Base-by-base conservation (phyloP, 2,329 filamentous ascomycete genomes). In the Trichoderma sp. region DNA sequence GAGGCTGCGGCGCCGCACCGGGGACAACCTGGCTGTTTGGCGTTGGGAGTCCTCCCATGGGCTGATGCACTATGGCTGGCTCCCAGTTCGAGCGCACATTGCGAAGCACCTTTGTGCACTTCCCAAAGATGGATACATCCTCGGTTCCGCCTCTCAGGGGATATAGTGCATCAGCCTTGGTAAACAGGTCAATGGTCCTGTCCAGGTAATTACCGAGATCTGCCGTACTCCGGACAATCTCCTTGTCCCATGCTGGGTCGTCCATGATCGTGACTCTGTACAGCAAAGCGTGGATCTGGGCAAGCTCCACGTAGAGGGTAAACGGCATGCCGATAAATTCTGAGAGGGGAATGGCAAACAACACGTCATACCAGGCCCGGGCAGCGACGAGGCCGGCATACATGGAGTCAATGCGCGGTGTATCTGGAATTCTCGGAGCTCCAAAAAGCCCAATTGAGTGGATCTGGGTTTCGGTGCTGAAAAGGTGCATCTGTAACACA, bases 231-330 rank as follows among this genome's bases (percentile, higher is more conserved):
- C 75, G 75, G 6, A 82, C 74, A 1, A 77, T 68, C 4, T 76
- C 74, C 64, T 77, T 78, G 67, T 83, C 80, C 81, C 80, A 83
- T 6, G 74, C 77, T 2, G 78, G 78, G 17, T 79, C 77, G 8
- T 82, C 79, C 4, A 78, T 73, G 1, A 76, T 78, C 2, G 78
- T 78, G 25, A 83, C 77, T 7, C 76, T 74, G 70, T 81, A 82
- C 7, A 83, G 72, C 2, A 76, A 72, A 8, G 80, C 72, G 25
- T 81, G 74, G 54, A 76, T 74, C 15, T 80, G 78, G 2, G 77
- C 76, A 5, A 81, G 70, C 52, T 78, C 75, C 8, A 77, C 73
- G 45, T 78, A 78, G 15, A 78, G 68, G 6, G 72, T 69, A 45
- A 82, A 77, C 0, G 80, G 76, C 9, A 78, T 66, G 4, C 74